These are phyloP conservation scores for Mycena maculata DNA, from an alignment of 768 basidiomycete species.

Conservation along the genomic window DNA sequence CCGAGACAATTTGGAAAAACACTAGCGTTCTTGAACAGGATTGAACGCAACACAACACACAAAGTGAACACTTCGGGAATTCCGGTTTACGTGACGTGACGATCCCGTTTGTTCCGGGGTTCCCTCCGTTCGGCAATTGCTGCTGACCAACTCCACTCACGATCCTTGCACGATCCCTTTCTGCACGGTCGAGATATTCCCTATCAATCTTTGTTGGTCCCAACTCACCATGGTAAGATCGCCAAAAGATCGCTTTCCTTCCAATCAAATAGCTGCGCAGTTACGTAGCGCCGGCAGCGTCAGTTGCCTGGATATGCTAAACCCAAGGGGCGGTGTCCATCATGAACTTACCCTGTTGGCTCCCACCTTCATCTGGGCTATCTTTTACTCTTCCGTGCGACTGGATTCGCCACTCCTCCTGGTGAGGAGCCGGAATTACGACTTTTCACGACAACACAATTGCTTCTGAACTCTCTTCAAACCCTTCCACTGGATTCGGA, in stretches of 20 bases:
- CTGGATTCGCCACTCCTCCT: conserved; percentile 7
- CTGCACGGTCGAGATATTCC: no score
- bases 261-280: no score
- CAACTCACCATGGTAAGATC: no score
- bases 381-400: not conserved
- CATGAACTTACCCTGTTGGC: not conserved
- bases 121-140: no score
- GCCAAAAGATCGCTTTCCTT: no score
- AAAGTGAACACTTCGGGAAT: not conserved
- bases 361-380: not conserved
- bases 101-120: no score
- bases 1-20: conserved; percentile 15
- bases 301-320: no score
- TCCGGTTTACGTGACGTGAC: no score
- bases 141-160: no score
- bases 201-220: no score
- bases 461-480: not conserved
- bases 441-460: not conserved
- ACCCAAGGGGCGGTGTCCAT: not conserved
- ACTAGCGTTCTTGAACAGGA: not conserved
- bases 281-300: no score
- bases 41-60: not conserved
- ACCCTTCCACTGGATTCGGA: not conserved
- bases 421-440: conserved; percentile 1
- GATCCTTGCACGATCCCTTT: no score